Evolutionary conservation across 441 rosid genomes (phyloP).

Genomic region (Manihot esculenta): DNA sequence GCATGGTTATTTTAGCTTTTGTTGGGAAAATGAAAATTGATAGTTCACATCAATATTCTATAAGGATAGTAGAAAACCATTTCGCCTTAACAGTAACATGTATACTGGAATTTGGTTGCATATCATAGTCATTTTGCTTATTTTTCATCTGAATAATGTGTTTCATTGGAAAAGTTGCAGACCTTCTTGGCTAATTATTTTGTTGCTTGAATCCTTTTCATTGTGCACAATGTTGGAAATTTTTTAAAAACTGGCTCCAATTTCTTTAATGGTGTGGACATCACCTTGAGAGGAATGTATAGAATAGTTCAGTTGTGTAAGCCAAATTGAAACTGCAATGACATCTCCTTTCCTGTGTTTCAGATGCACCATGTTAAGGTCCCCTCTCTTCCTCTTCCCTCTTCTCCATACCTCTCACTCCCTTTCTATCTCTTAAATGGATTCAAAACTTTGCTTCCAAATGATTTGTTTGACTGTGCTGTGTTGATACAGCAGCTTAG

Average conservation of each 20-base stretch:
- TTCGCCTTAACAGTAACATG: background rate
- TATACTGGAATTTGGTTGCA: slow-evolving; percentile 1
- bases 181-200: background rate
- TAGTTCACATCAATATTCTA: background rate
- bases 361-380: background rate
- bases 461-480: background rate
- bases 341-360: background rate
- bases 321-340: background rate
- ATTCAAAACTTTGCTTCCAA: background rate
- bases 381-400: no score
- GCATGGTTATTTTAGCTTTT: background rate
- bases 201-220: background rate
- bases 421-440: background rate
- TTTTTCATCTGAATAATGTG: background rate
- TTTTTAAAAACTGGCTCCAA: background rate
- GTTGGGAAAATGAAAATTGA: background rate
- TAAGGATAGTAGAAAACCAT: background rate
- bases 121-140: background rate
- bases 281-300: background rate
- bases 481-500: background rate
- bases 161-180: background rate
- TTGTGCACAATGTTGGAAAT: background rate
- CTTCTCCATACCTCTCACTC: no score
- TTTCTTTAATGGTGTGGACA: background rate
- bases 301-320: background rate